Conservation (phyloP, 192 early-diverging fungal genomes). For the Backusella parvicylindrica region DNA sequence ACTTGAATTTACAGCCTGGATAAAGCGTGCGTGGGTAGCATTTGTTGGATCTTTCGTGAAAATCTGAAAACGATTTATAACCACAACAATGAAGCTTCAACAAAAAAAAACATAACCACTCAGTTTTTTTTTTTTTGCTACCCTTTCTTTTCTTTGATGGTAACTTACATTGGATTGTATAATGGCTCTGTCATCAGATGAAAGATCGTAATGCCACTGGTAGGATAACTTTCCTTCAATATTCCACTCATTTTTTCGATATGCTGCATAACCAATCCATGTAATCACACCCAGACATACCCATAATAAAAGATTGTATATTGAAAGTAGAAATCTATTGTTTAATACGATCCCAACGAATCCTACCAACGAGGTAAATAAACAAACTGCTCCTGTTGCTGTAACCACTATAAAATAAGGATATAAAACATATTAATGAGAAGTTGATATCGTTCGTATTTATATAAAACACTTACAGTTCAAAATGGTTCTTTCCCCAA, state of each 20-base stretch:
- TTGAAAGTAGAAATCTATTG: slow-evolving; percentile 29
- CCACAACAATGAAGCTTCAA: slow-evolving; percentile 39
- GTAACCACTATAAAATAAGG: not conserved
- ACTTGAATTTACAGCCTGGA: slow-evolving; percentile 8
- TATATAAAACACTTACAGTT: not conserved
- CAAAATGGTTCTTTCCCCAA: slow-evolving; percentile 12
- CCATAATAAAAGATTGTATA: slow-evolving; percentile 39
- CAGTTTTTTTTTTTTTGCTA: not conserved
- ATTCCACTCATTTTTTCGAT: slow-evolving; percentile 17
- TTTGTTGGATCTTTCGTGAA: slow-evolving; percentile 37
- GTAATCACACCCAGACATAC: not conserved
- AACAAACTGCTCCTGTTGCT: not conserved
- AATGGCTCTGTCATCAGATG: slow-evolving; percentile 5
- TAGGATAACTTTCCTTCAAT: slow-evolving; percentile 15
- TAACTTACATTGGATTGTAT: slow-evolving; percentile 17
- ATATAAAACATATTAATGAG: no score
- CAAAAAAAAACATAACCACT: not conserved
- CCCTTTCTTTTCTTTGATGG: not conserved
- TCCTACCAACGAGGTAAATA: slow-evolving; percentile 26
- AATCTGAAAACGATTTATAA: slow-evolving; percentile 35
- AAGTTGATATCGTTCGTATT: no score
- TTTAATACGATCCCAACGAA: slow-evolving; percentile 38
- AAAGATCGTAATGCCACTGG: slow-evolving; percentile 16
- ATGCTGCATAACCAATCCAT: slow-evolving; percentile 6
- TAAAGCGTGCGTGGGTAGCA: slow-evolving; percentile 39